These are phyloP conservation scores for Trichoderma sp. DNA, from an alignment of 2,329 filamentous ascomycete species.

Conservation along the genomic window DNA sequence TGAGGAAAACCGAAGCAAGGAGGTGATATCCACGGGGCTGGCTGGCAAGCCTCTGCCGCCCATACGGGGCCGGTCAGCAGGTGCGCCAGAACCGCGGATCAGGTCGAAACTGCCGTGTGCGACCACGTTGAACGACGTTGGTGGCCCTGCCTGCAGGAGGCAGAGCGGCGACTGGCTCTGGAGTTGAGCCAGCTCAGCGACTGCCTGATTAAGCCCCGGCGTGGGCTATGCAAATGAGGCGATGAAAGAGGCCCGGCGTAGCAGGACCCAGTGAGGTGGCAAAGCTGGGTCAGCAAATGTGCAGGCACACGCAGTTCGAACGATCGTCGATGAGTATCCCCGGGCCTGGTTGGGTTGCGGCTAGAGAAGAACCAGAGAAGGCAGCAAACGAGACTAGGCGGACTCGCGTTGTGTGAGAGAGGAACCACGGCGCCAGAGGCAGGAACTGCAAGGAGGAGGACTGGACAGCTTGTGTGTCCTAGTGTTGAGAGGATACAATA, in stretches of 20 bases:
- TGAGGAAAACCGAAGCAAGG: constrained; percentile 70
- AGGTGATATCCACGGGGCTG: constrained; percentile 93
- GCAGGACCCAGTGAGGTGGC: constrained; percentile 17
- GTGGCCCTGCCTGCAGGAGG: constrained; percentile 44
- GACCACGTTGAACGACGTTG: constrained; percentile 34
- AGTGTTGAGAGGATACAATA: neutral
- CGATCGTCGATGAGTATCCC: neutral
- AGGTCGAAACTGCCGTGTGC: constrained; percentile 33
- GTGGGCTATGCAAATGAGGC: constrained; percentile 22
- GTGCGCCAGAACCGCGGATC: constrained; percentile 32
- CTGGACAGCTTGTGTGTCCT: neutral
- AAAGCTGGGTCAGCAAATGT: constrained; percentile 18
- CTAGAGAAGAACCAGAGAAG: neutral
- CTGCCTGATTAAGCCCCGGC: constrained; percentile 25
- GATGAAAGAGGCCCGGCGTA: constrained; percentile 18
- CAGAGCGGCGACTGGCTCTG: constrained; percentile 44
- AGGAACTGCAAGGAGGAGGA: neutral
- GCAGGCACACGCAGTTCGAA: neutral
- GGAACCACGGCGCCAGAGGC: neutral
- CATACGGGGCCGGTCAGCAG: constrained; percentile 32
- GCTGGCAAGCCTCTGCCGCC: constrained; percentile 39
- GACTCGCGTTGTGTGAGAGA: neutral
- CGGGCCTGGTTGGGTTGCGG: neutral
- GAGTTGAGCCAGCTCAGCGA: constrained; percentile 46
- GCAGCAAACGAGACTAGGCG: constrained; percentile 1